phyloP scores from a whole-genome alignment of 805 yeast genomes.

The Nakazawaea sp. region DNA sequence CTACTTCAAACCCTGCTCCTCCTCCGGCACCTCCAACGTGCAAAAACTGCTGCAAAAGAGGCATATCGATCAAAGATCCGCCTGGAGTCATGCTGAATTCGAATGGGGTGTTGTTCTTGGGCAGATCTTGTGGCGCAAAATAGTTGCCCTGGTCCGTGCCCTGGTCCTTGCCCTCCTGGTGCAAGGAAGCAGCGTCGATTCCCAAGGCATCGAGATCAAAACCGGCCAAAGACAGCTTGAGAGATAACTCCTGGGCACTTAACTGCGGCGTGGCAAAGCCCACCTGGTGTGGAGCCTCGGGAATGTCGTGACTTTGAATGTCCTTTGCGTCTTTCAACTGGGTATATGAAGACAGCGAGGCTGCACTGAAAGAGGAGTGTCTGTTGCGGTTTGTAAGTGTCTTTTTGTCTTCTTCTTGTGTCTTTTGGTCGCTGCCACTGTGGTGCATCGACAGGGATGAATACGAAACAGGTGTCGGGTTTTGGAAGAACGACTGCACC shows the following conservation, averaged over 20 bases:
- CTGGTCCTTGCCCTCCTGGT: background rate
- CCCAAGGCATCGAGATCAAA: conserved; percentile 31
- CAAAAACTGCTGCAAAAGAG: conserved; percentile 30
- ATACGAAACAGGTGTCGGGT: conserved; percentile 4
- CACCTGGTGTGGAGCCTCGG: conserved; percentile 59
- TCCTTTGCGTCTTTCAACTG: conserved; percentile 36
- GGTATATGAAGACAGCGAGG: conserved; percentile 53
- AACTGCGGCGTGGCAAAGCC: conserved; percentile 80
- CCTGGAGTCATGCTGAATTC: conserved; percentile 18
- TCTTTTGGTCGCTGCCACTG: conserved; percentile 2
- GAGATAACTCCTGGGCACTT: conserved; percentile 37
- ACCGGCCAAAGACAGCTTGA: conserved; percentile 25
- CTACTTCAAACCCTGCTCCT: conserved; percentile 28
- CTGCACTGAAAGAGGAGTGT: conserved; percentile 61
- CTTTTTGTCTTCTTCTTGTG: background rate
- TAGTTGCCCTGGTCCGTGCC: background rate
- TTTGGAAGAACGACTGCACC: background rate
- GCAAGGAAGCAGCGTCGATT: conserved; percentile 10
- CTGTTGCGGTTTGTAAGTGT: too few species aligned
- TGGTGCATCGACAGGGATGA: conserved; percentile 1
- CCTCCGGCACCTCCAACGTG: conserved; percentile 33
- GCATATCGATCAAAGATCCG: conserved; percentile 23
- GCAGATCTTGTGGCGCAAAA: background rate
- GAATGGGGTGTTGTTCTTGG: conserved; percentile 15
- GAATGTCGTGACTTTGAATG: conserved; percentile 21